phyloP scores from a whole-genome alignment of 768 basidiomycete genomes.

The Omphalotus guepiniiformis region DNA sequence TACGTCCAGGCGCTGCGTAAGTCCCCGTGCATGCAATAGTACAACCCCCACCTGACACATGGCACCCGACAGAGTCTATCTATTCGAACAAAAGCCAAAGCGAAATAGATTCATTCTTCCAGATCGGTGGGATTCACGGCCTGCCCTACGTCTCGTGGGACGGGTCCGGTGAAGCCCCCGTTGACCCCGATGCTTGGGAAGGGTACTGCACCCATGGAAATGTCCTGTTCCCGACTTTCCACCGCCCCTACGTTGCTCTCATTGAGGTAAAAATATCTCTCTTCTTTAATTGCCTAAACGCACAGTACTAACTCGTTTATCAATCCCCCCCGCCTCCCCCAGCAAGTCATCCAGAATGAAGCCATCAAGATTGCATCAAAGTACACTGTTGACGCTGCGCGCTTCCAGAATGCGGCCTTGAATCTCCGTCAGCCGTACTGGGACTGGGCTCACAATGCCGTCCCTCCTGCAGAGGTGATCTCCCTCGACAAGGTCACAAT shows the following conservation, averaged over 20 bases:
- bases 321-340: conserved; percentile 1
- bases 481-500: conserved; percentile 28
- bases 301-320: background rate
- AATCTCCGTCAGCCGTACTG: conserved; percentile 41
- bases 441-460: conserved; percentile 43
- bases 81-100: conserved; percentile 22
- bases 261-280: conserved; percentile 36
- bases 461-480: conserved; percentile 38
- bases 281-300: background rate
- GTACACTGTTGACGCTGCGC: conserved; percentile 28
- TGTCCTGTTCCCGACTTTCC: conserved; percentile 52
- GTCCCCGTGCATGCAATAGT: conserved; percentile 12
- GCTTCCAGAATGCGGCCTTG: conserved; percentile 31
- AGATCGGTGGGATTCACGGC: conserved; percentile 50
- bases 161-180: conserved; percentile 28
- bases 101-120: conserved; percentile 35
- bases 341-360: conserved; percentile 45
- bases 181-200: conserved; percentile 23
- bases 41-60: background rate
- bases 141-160: conserved; percentile 43
- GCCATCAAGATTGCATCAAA: conserved; percentile 37
- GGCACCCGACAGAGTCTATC: conserved; percentile 24
- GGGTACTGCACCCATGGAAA: conserved; percentile 57
- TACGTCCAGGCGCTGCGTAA: conserved; percentile 47
- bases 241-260: conserved; percentile 47